A percentile compares a stretch with the other conserved stretches of the same genome.
These are phyloP conservation scores for Saccharomyces hybrid DNA, from an alignment of 1,139 yeast species.

Conservation along the genomic window DNA sequence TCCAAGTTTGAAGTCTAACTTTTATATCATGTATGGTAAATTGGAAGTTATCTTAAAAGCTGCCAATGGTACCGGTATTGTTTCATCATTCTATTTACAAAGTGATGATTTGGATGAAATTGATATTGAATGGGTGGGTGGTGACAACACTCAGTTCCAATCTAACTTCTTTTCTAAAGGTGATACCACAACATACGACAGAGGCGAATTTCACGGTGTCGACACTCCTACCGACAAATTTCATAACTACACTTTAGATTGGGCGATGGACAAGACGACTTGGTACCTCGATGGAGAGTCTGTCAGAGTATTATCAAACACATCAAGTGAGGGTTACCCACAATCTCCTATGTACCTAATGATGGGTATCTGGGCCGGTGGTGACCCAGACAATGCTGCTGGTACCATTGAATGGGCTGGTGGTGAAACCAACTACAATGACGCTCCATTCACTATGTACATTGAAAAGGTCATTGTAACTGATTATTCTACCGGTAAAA, in stretches of 20 bases:
- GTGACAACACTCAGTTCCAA: conserved; percentile 65
- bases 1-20: conserved; percentile 68
- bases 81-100: conserved; percentile 74
- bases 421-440: conserved; percentile 57
- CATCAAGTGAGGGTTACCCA: conserved; percentile 57
- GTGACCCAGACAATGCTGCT: conserved; percentile 48
- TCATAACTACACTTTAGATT: conserved; percentile 76
- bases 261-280: conserved; percentile 55
- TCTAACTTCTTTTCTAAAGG: conserved; percentile 81
- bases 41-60: conserved; percentile 67
- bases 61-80: conserved; percentile 67
- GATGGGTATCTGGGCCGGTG: conserved; percentile 73
- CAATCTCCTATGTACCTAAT: conserved; percentile 69
- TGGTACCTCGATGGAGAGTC: conserved; percentile 58
- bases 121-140: conserved; percentile 80
- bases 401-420: conserved; percentile 88
- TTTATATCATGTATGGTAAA: conserved; percentile 81
- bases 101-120: conserved; percentile 84
- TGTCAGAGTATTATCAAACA: conserved; percentile 50
- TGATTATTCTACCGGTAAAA: conserved; percentile 75
- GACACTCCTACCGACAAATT: conserved; percentile 47
- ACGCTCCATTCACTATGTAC: conserved; percentile 64
- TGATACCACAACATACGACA: conserved; percentile 61
- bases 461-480: conserved; percentile 54
- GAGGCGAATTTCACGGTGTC: conserved; percentile 67